Conservation (phyloP, 2,329 filamentous ascomycete species). For the Metarhizium humberi region DNA sequence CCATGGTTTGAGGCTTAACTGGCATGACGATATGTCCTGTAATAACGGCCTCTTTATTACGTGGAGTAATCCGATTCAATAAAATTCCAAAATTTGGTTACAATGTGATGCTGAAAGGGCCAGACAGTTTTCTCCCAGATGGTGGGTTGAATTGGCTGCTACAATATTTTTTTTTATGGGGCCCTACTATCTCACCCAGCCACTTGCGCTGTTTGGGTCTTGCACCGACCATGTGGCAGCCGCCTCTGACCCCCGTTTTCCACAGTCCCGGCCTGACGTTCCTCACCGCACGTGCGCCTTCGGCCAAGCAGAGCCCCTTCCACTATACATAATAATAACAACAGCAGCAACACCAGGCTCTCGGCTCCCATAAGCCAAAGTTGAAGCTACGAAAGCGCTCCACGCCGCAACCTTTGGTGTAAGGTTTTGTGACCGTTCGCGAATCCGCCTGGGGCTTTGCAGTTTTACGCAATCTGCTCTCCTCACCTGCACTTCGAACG, state of each 20-base stretch:
- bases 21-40: constrained; percentile 35
- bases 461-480: neutral
- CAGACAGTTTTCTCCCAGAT: neutral
- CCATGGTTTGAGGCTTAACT: constrained; percentile 34
- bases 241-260: neutral
- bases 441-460: neutral
- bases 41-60: constrained; percentile 1
- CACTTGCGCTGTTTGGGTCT: too few relatives aligned
- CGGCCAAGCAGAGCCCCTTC: neutral
- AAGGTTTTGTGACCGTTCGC: neutral
- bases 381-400: neutral
- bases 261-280: neutral
- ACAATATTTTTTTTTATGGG: constrained; percentile 4
- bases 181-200: neutral
- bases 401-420: neutral
- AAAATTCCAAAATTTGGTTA: neutral
- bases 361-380: neutral
- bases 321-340: too few relatives aligned
- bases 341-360: neutral
- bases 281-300: neutral
- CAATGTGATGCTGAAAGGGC: neutral
- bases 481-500: neutral
- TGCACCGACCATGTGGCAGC: neutral
- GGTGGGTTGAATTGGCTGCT: too few relatives aligned
- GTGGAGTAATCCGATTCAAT: neutral